Evolutionary conservation across 768 basidiomycete species (phyloP), one percentile per base, ranked within the genome.

Genomic region (Leccinum obscurum): DNA sequence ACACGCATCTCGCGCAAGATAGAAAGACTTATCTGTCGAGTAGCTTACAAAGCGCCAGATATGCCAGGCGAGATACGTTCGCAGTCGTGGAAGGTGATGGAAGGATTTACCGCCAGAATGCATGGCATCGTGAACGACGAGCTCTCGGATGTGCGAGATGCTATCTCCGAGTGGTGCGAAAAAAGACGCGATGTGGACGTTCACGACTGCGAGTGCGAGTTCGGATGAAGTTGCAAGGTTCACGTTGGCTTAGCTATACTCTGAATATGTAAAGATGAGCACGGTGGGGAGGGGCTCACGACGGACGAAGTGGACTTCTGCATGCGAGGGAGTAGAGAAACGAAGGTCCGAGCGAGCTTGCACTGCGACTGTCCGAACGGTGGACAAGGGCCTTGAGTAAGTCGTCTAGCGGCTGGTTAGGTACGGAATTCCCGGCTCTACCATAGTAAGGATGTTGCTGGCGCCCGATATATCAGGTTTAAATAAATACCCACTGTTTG

Each of bases 221-320:
- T 66, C 64, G 8, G 63, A 66, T 13, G 64, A 24, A 7, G 53
- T 63, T 17, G 65, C 61, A 14, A 64, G 58, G 11, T 48, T 57
- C 2, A 64, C 55, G 15, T 64, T 60, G 28, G 58, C 57, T 51
- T 56, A 57, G 7, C 58, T 52, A 13, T 56, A 34, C 41, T 64
- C 52, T 10, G 55, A 24, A 26, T 54, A 64, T 17, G 57, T 66
- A 15, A 54, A 57, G 6, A 66, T 14, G 35, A 66, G 61, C 39
- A 60, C 64, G 13, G 56, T 46, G 17, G 61, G 50, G 22, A 41
- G 49, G 57, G 34, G 20, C 22, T 55, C 63, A 64, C 63, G 30
- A 14, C 11, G 4, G 14, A 13, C 20, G 10, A 6, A 13, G 17
- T 15, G n/a, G 51, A 26, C 30, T 26, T 6, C 35, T 17, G 17